Base-by-base conservation (phyloP, 495 filamentous ascomycete species). In the Podospora sp. region DNA sequence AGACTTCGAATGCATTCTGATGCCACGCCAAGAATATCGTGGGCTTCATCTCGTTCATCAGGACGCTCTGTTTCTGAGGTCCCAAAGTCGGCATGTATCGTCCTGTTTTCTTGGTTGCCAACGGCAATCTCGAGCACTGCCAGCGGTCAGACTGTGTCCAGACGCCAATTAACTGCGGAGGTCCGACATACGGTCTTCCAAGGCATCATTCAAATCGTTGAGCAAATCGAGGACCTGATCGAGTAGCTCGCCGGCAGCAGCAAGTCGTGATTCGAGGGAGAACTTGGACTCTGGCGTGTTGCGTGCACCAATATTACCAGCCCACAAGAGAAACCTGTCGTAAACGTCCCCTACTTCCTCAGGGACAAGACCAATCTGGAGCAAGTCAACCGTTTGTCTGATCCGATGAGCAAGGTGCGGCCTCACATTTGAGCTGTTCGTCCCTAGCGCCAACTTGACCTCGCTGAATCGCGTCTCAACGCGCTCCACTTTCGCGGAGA, bases 301-400 rank as follows among this genome's bases (percentile, higher is more conserved):
- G 0, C 6, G 9, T 5, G 68, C 68, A 2, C 68, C 68, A 12
- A 67, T 53, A 35, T 67, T 70, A 2, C 65, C 65, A n/a, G 68
- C 65, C 68, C 68, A 70, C 6, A 70, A 36, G 2, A 26, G 36
- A 29, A 70, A 70, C 33, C 40, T 53, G n/a, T 61, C 68, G 24
- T 16, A 5, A 8, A 50, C 20, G 62, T 70, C 65, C 7, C 7
- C n/a, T 2, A 35, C 29, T 18, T 9, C 11, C 46, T 8, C 0
- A 6, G 9, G 5, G 12, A 11, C 12, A 11, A 46, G 2, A 46
- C 5, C 12, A 6, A 6, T 18, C 40, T 46, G 12, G 40, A 14
- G 14, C 4, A 46, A 12, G 12, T 46, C 16, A n/a, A n/a, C n/a
- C n/a, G n/a, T n/a, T n/a, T n/a, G n/a, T n/a, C n/a, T n/a, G n/a